These are phyloP conservation scores for Nymphaea thermarum DNA, from an alignment of 164 flowering plant genomes.

Conservation along the genomic window DNA sequence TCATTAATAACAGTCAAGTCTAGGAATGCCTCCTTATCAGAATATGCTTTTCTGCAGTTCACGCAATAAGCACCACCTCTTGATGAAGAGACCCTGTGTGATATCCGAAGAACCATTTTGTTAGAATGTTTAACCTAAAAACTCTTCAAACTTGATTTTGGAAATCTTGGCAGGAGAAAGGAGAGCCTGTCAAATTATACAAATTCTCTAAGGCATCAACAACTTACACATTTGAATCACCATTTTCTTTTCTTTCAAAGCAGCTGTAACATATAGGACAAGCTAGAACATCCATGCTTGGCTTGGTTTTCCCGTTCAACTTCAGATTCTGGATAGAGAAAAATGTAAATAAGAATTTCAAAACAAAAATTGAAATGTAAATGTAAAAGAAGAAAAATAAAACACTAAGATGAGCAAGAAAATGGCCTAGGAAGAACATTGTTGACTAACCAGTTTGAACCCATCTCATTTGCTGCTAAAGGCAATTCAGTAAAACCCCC, in stretches of 20 bases:
- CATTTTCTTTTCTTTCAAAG: slow-evolving; percentile 20
- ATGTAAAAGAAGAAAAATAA: too few species aligned
- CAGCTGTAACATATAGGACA: slow-evolving; percentile 68
- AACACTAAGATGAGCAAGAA: too few species aligned
- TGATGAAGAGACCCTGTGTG: slow-evolving; percentile 28
- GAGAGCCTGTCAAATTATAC: too few species aligned
- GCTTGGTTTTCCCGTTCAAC: slow-evolving; percentile 17
- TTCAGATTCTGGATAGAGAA: slow-evolving; percentile 26
- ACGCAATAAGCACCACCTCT: slow-evolving; percentile 37
- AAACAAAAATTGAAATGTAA: too few species aligned
- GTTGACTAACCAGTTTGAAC: too few species aligned
- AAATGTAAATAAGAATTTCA: neutral
- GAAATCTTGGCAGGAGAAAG: neutral
- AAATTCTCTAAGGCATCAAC: slow-evolving; percentile 1
- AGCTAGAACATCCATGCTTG: slow-evolving; percentile 33
- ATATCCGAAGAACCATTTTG: slow-evolving; percentile 2
- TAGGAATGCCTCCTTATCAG: slow-evolving; percentile 35
- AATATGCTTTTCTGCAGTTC: slow-evolving; percentile 54
- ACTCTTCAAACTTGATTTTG: neutral
- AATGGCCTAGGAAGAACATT: too few species aligned
- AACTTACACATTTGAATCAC: slow-evolving; percentile 40
- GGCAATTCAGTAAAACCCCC: too few species aligned
- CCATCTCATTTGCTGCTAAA: too few species aligned
- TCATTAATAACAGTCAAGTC: slow-evolving; percentile 57
- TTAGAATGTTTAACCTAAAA: slow-evolving; percentile 1